These are phyloP conservation scores for Colletotrichum sp. DNA, from an alignment of 2,329 filamentous ascomycete genomes.

Conservation along the genomic window DNA sequence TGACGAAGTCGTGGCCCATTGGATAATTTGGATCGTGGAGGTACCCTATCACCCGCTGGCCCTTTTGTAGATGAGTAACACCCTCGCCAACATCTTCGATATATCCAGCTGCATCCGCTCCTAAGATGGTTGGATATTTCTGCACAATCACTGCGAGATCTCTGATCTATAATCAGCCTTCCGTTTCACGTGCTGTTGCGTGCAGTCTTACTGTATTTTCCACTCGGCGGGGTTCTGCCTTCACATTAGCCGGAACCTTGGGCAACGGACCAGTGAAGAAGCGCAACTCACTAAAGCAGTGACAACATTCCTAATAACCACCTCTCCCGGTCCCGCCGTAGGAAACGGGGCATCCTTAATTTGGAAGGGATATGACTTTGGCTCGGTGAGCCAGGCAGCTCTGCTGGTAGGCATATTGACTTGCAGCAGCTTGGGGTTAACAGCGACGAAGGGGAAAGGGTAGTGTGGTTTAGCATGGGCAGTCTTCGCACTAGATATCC, in stretches of 20 bases:
- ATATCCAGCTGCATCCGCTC: constrained; percentile 26
- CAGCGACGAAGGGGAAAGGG: not conserved
- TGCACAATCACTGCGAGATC: not conserved
- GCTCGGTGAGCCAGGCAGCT: constrained; percentile 7
- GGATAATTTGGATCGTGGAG: too few species aligned
- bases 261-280: too few species aligned
- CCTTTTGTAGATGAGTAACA: constrained; percentile 23
- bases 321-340: constrained; percentile 13
- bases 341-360: not conserved
- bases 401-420: not conserved
- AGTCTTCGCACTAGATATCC: not conserved
- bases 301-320: constrained; percentile 23
- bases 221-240: not conserved
- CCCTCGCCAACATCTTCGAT: constrained; percentile 24
- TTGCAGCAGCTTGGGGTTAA: not conserved
- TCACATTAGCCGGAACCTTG: too few species aligned
- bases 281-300: too few species aligned
- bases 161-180: fast-evolving
- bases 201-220: not conserved
- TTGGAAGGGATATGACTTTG: not conserved
- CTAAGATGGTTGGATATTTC: constrained; percentile 13
- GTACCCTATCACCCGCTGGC: constrained; percentile 27
- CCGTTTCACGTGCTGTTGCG: fast-evolving
- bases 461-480: fast-evolving
- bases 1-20: too few species aligned